Base-by-base conservation (phyloP, 768 basidiomycete genomes). In the Mycena galericulata region DNA sequence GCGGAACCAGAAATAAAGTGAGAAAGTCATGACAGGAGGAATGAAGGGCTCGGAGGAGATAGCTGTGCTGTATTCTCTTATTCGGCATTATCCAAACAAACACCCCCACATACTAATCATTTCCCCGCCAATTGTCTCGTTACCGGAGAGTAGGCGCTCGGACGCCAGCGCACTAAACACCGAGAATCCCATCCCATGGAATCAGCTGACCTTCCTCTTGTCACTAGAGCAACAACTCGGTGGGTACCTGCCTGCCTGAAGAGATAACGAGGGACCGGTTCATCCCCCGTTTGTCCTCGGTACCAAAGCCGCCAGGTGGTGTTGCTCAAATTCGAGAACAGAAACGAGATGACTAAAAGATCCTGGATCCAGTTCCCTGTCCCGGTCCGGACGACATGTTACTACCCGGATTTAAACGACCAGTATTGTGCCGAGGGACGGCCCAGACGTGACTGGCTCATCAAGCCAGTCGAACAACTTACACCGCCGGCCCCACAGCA, bases 141-240 rank as follows among this genome's bases (percentile, higher is more conserved):
- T 10, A 12, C 53, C 62, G 40, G 30, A 36, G 3, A 6, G 14
- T 41, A 18, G 10, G 50, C 54, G 50, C 51, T 22, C 41, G 3
- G 36, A 9, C 6, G 34, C 30, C 49, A 32, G 9, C 17, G 1
- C 1, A 30, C 30, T 24, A 22, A 41, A 29, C 26, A 18, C 65
- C 65, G 65, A 67, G 51, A 14, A 36, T 46, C 58, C 65, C 65
- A 41, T 29, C 40, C n/a, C 27, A 51, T 24, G 18, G n/a, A n/a
- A n/a, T n/a, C n/a, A n/a, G 20, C 29, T 24, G 5, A 0, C 5
- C 9, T 36, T 3, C 18, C 11, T 7, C n/a, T n/a, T n/a, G n/a
- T n/a, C n/a, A n/a, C n/a, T 17, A 40, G 24, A 46, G n/a, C n/a
- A n/a, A n/a, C n/a, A n/a, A n/a, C n/a, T 5, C 36, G 30, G 26